Evolutionary conservation across 371 early-diverging fungal genomes (phyloP).

Genomic region (Mortierella sp.): DNA sequence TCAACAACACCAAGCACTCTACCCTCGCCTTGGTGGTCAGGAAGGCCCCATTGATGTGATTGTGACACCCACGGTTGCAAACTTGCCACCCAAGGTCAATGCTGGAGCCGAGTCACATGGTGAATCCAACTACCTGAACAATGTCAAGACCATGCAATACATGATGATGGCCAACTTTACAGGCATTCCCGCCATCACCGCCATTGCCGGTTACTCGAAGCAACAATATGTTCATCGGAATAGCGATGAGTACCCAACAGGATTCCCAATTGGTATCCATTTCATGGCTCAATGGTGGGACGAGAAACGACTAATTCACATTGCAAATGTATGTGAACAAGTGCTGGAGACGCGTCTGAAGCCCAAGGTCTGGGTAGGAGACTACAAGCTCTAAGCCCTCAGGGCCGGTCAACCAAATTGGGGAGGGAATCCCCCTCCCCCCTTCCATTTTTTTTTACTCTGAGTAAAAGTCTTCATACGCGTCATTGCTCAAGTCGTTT

Average conservation of each 20-base stretch:
- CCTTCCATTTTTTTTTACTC: too few species aligned
- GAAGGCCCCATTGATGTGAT: constrained; percentile 58
- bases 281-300: constrained; percentile 80
- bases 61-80: constrained; percentile 68
- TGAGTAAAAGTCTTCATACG: too few species aligned
- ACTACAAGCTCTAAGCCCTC: constrained; percentile 17
- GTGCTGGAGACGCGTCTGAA: constrained; percentile 32
- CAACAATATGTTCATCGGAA: constrained; percentile 18
- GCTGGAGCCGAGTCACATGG: constrained; percentile 61
- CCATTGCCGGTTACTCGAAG: constrained; percentile 69
- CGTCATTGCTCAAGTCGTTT: too few species aligned
- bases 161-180: constrained; percentile 72
- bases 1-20: constrained; percentile 31
- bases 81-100: constrained; percentile 67
- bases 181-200: constrained; percentile 75
- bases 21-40: constrained; percentile 20
- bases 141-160: constrained; percentile 66
- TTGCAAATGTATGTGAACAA: constrained; percentile 65
- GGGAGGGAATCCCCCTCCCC: not conserved
- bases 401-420: too few species aligned
- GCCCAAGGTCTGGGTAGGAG: constrained; percentile 51
- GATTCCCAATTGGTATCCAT: constrained; percentile 76
- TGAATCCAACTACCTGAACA: constrained; percentile 62
- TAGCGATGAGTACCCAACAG: constrained; percentile 42
- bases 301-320: constrained; percentile 67